Conservation (phyloP, 192 early-diverging fungal genomes). For the Umbelopsis ramanniana region DNA sequence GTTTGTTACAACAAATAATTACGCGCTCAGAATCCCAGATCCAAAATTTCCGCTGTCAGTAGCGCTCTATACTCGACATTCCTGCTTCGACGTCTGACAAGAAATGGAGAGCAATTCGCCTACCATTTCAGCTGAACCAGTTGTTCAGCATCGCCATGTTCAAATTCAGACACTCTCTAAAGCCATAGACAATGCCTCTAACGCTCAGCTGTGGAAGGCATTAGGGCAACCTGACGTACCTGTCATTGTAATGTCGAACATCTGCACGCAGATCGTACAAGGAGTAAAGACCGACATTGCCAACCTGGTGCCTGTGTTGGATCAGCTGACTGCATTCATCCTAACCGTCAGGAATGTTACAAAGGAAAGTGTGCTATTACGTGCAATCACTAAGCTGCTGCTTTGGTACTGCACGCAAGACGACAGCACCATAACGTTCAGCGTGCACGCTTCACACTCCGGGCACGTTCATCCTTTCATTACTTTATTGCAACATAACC, state of each 20-base stretch:
- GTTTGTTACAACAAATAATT: neutral
- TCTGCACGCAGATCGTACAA: conserved; percentile 4
- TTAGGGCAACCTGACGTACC: neutral
- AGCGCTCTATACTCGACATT: neutral
- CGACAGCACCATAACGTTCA: neutral
- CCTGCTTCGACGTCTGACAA: neutral
- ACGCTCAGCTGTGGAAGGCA: neutral
- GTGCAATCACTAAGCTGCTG: neutral
- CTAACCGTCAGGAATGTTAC: neutral
- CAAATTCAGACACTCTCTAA: conserved; percentile 10
- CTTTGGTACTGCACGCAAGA: neutral
- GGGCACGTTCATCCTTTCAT: conserved; percentile 3
- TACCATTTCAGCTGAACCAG: neutral
- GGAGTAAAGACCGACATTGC: neutral
- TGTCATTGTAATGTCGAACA: conserved; percentile 5
- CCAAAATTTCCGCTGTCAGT: no score
- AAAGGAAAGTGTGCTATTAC: neutral
- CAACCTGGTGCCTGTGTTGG: neutral
- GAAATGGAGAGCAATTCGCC: neutral
- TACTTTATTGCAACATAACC: neutral
- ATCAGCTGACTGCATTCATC: conserved; percentile 6
- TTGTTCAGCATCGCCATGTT: conserved; percentile 21
- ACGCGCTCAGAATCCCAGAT: neutral
- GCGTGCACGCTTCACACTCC: neutral
- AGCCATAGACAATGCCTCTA: no score